Conservation (phyloP, 2,329 filamentous ascomycete species). For the Fusarium pilosicola region DNA sequence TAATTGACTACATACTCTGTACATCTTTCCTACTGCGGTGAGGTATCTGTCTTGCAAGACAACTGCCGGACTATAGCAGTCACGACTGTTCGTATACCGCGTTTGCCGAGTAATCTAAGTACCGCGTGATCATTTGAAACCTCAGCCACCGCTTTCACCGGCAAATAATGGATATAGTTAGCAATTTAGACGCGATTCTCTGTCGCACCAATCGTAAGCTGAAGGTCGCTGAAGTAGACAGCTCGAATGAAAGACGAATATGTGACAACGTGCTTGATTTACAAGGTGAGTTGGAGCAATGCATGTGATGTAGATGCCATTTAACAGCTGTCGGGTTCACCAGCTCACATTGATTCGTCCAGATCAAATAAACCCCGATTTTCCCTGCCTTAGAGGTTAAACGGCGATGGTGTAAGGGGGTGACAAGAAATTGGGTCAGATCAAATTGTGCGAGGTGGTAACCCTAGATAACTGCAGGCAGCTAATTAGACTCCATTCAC, state of each 20-base stretch:
- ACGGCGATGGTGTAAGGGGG: no score
- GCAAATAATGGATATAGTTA: accelerated
- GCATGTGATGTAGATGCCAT: background rate
- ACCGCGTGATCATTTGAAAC: background rate
- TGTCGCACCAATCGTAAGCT: background rate
- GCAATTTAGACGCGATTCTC: accelerated
- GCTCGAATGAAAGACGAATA: background rate
- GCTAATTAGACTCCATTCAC: no score
- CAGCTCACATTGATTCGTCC: no score
- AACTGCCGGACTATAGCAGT: background rate
- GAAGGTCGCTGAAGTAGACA: background rate
- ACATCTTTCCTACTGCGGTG: accelerated
- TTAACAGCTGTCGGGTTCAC: background rate
- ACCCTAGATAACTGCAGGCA: no score
- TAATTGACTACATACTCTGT: background rate
- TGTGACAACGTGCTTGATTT: background rate
- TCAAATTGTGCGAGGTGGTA: no score
- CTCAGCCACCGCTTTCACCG: background rate
- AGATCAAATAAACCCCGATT: no score
- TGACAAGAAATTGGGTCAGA: no score
- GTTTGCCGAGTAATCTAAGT: background rate
- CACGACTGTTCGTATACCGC: accelerated
- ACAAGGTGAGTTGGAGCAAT: accelerated
- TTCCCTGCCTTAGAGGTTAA: no score
- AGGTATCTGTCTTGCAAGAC: background rate